A percentile compares a stretch with the other conserved stretches of the same genome.
phyloP scores from a whole-genome alignment of 192 early-diverging fungal species.

The Backusella circina region DNA sequence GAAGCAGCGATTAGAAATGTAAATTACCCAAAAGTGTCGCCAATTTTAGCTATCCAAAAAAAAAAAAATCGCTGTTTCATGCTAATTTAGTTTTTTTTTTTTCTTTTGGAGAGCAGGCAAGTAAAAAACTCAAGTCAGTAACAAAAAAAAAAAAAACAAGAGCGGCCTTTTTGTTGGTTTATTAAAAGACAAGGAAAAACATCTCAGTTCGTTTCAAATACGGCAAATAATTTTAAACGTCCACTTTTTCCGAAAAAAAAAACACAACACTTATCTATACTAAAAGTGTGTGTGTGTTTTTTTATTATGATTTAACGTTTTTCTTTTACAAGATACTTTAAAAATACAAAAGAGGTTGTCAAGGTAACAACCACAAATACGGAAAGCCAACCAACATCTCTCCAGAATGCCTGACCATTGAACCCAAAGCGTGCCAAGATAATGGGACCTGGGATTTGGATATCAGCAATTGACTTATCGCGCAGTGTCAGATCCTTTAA shows the following conservation, averaged over 20 bases:
- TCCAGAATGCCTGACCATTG: slow-evolving; percentile 36
- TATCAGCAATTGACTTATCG: slow-evolving; percentile 34
- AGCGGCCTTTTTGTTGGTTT: background rate
- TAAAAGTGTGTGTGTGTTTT: background rate
- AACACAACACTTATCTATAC: background rate
- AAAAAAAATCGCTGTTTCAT: background rate
- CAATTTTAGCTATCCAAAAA: background rate
- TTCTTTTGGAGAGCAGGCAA: background rate
- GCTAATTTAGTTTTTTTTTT: background rate
- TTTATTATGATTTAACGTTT: slow-evolving; percentile 1
- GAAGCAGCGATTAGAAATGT: too few relatives aligned
- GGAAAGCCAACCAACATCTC: slow-evolving; percentile 12
- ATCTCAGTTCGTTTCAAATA: background rate
- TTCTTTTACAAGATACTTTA: slow-evolving; percentile 33
- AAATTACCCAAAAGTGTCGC: background rate
- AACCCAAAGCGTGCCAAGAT: slow-evolving; percentile 34
- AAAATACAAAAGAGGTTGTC: slow-evolving; percentile 17
- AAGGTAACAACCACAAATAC: slow-evolving; percentile 16
- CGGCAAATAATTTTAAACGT: background rate
- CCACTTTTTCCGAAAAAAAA: background rate
- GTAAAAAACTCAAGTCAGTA: background rate
- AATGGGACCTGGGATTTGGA: slow-evolving; percentile 34
- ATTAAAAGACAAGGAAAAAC: background rate
- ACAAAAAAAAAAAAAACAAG: background rate
- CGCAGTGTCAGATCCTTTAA: slow-evolving; percentile 31